Percentiles rank a stretch among this genome's conserved stretches.
phyloP scores from a whole-genome alignment of 306 rosid species.

The Vigna unguiculata region DNA sequence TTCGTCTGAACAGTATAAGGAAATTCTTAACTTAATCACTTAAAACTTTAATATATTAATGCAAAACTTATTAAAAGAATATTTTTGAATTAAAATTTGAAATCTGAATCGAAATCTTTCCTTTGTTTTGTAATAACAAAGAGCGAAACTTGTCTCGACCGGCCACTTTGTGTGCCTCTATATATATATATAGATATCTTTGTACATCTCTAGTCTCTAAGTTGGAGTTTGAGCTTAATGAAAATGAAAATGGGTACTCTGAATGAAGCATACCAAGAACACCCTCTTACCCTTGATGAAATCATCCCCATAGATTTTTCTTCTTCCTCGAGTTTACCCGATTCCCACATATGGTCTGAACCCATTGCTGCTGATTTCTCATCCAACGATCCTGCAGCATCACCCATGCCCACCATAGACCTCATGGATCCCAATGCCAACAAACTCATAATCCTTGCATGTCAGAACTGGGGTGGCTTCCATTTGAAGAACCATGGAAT shows the following conservation, averaged over 20 bases:
- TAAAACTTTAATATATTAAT: no score
- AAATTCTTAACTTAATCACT: no score
- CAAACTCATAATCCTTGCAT: constrained; percentile 53
- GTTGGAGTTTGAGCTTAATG: no score
- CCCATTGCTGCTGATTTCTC: not conserved
- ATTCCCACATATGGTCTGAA: constrained; percentile 65
- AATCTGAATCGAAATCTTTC: no score
- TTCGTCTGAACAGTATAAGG: no score
- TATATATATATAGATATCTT: no score
- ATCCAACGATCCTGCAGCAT: not conserved
- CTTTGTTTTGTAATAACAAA: no score
- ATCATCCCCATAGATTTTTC: constrained; percentile 65
- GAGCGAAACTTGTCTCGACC: no score
- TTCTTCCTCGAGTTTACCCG: constrained; percentile 53
- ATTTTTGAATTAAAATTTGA: no score
- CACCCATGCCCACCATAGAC: constrained; percentile 59
- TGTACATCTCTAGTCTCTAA: no score
- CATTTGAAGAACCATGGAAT: constrained; percentile 66
- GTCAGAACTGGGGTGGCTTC: constrained; percentile 70
- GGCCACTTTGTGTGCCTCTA: no score
- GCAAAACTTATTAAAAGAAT: no score
- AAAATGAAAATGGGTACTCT: constrained; percentile 58
- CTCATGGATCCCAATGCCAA: constrained; percentile 57
- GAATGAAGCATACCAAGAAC: constrained; percentile 53
- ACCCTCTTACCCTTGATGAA: constrained; percentile 53